Base-by-base conservation (phyloP, 2,329 filamentous ascomycete species). In the Colletotrichum higginsianum region DNA sequence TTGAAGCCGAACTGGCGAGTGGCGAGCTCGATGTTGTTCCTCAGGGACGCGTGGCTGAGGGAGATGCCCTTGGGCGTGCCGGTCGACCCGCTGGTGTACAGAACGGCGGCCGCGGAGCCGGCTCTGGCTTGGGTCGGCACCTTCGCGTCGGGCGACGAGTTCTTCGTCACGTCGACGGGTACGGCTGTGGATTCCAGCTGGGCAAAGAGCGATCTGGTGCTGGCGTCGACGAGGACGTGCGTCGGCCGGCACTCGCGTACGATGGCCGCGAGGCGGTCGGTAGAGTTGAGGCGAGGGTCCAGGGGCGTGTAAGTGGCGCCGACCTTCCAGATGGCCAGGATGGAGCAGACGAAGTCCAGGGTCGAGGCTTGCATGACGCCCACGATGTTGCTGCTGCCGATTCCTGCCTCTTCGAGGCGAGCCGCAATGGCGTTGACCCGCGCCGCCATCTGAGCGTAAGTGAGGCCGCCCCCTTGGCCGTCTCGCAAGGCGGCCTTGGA, bases 41-140 rank as follows among this genome's bases (percentile, higher is more conserved):
- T 49, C 3, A 84, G 67, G 23, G 73, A 76, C 4, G 55, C 61
- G 61, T 84, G 81, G 0, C 53, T 68, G 12, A 84, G 70, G 1
- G 78, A 52, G 21, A 86, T 79, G 5, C 84, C 84, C 75, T 86
- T 86, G 2, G 85, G 85, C 0, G 53, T 76, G 49, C 80, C 77
- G 12, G 82, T 78, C 8, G 77, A 76, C 47, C 80, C 76, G 63
- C 78, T 77, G 18, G 77, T 78, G 74, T 77, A 85, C 3, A 85
- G 71, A 4, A 84, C 67, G 12, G 60, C 60, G 18, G 47, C 60
- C 26, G 26, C 26, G 26, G 26, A n/a, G 30, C n/a, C n/a, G 5
- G 30, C 4, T 26, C 35, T 42, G 60, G 38, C 15, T 52, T 52
- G 15, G 30, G 15, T 52, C 26, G 46, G 60, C n/a, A 1, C 12